Conservation (phyloP, 176 grass and related monocot genomes). For the Thinopyrum elongatum region DNA sequence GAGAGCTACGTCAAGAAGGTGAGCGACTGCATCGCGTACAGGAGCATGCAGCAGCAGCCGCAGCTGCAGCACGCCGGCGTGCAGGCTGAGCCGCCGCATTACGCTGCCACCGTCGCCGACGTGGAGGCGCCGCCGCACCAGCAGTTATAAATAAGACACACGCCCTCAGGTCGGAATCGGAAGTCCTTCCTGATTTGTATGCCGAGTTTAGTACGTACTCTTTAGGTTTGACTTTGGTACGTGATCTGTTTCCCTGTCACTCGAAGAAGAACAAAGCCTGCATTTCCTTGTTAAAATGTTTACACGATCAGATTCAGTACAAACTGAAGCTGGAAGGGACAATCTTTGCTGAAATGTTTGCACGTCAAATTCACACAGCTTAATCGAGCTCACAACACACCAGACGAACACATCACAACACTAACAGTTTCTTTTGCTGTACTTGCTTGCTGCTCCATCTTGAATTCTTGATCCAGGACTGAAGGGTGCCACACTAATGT, state of each 20-base stretch:
- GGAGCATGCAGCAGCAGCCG: background rate
- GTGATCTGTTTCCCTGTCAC: too few species aligned
- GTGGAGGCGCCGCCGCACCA: background rate
- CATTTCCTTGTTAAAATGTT: background rate
- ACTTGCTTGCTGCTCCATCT: background rate
- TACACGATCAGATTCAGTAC: background rate
- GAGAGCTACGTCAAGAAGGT: conserved; percentile 21
- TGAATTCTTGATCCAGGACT: background rate
- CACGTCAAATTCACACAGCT: background rate
- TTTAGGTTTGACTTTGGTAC: too few species aligned
- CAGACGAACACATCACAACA: background rate
- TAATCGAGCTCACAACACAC: background rate
- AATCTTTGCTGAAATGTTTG: background rate
- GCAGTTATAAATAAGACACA: background rate
- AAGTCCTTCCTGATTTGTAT: background rate
- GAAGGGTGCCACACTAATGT: background rate
- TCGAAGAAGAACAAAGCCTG: too few species aligned
- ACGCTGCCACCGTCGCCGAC: background rate
- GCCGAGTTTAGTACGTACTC: background rate
- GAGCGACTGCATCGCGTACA: background rate
- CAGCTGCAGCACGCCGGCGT: background rate
- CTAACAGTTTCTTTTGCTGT: background rate
- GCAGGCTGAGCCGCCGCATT: background rate
- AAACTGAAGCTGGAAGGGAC: background rate
- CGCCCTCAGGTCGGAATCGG: background rate